Percentiles rank a stretch among this genome's conserved stretches.
These are phyloP conservation scores for Geotrichum restrictum DNA, from an alignment of 1,139 yeast species.

Conservation along the genomic window DNA sequence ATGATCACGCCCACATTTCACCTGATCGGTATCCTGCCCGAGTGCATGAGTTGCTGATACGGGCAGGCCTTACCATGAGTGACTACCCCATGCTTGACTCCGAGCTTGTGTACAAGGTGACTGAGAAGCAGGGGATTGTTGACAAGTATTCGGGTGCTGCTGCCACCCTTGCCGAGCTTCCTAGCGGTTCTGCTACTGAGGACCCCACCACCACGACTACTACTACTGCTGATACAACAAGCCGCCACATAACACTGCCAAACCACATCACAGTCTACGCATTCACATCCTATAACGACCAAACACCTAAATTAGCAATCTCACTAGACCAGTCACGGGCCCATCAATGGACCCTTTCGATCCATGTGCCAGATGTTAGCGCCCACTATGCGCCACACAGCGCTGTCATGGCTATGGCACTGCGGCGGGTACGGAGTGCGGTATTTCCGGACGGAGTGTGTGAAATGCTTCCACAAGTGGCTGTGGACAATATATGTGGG, in stretches of 20 bases:
- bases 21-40: slow-evolving; percentile 11
- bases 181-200: background rate
- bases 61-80: slow-evolving; percentile 11
- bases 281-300: background rate
- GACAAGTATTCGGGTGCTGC: slow-evolving; percentile 2
- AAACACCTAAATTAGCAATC: slow-evolving; percentile 13
- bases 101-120: slow-evolving; percentile 10
- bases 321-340: slow-evolving; percentile 16
- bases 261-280: slow-evolving; percentile 5
- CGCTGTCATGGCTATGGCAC: slow-evolving; percentile 14
- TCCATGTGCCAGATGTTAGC: slow-evolving; percentile 20
- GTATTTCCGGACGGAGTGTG: slow-evolving; percentile 19
- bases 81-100: slow-evolving; percentile 19
- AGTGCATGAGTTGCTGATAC: slow-evolving; percentile 17
- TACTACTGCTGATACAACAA: no score
- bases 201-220: no score
- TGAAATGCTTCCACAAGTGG: slow-evolving; percentile 8
- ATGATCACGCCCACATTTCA: no score
- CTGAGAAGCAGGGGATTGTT: slow-evolving; percentile 6
- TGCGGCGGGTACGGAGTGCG: slow-evolving; percentile 11
- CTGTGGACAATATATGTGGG: background rate
- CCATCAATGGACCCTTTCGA: slow-evolving; percentile 6
- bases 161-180: background rate
- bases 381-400: slow-evolving; percentile 14
- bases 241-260: slow-evolving; percentile 1